A percentile compares a stretch with the other conserved stretches of the same genome.
Conservation (phyloP, 2,329 filamentous ascomycete species). For the Fusarium heterosporum region DNA sequence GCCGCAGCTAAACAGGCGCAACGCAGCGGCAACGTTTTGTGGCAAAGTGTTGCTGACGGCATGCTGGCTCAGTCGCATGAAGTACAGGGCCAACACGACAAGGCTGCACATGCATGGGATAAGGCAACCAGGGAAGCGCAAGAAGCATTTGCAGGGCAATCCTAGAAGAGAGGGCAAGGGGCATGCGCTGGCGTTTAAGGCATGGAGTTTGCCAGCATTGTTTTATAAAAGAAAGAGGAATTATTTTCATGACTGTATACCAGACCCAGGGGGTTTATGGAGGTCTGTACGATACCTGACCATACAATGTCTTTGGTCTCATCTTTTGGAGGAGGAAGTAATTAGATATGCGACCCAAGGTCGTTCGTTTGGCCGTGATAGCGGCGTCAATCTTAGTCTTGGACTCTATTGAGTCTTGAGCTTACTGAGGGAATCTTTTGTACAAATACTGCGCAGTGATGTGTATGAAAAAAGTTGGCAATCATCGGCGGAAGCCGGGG, state of each 20-base stretch:
- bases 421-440: slow-evolving; percentile 30
- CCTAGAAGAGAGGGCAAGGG: slow-evolving; percentile 18
- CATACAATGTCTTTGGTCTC: slow-evolving; percentile 39
- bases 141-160: slow-evolving; percentile 56
- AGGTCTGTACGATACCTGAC: slow-evolving; percentile 42
- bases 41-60: slow-evolving; percentile 83
- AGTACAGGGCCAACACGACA: slow-evolving; percentile 71
- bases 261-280: slow-evolving; percentile 33
- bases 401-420: slow-evolving; percentile 30
- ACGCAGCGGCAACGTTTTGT: slow-evolving; percentile 76
- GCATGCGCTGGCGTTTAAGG: slow-evolving; percentile 38
- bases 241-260: slow-evolving; percentile 47
- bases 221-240: slow-evolving; percentile 40
- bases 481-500: slow-evolving; percentile 57
- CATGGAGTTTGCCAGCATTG: slow-evolving; percentile 42
- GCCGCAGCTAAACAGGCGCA: slow-evolving; percentile 76
- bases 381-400: slow-evolving; percentile 30
- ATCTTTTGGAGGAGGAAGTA: slow-evolving; percentile 28
- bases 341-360: slow-evolving; percentile 36
- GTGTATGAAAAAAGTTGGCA: slow-evolving; percentile 16
- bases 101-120: slow-evolving; percentile 56
- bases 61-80: slow-evolving; percentile 82
- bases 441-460: slow-evolving; percentile 21
- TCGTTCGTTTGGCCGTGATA: slow-evolving; percentile 31
- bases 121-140: slow-evolving; percentile 58